Evolutionary conservation across 495 filamentous ascomycete species (phyloP).

Genomic region (Penicillium soppii): DNA sequence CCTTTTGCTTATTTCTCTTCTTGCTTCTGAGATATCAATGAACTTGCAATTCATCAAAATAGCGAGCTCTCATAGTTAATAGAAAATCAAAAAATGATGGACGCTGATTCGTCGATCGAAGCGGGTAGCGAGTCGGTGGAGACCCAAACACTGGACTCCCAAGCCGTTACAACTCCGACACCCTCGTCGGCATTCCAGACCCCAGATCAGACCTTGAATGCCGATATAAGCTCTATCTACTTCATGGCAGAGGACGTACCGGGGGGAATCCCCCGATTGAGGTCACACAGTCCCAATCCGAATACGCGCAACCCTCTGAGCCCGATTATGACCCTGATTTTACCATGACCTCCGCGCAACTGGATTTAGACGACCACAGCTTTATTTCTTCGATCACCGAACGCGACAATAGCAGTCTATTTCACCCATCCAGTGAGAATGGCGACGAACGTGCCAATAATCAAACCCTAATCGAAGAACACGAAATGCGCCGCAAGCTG

Average conservation of each 20-base stretch:
- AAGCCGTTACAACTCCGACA: slow-evolving; percentile 30
- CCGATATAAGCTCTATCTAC: slow-evolving; percentile 32
- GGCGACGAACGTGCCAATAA: slow-evolving; percentile 43
- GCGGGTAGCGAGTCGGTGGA: slow-evolving; percentile 31
- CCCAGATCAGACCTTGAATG: slow-evolving; percentile 38
- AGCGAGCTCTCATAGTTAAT: too few species aligned
- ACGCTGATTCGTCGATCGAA: slow-evolving; percentile 17
- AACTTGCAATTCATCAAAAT: too few species aligned
- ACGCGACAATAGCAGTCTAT: slow-evolving; percentile 38
- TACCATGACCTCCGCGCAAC: slow-evolving; percentile 6
- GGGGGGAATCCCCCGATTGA: slow-evolving; percentile 25
- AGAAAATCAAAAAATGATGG: too few species aligned
- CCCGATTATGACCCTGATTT: slow-evolving; percentile 16
- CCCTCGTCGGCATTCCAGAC: slow-evolving; percentile 33
- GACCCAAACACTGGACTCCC: slow-evolving; percentile 35
- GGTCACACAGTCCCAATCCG: slow-evolving; percentile 11
- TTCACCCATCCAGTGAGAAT: slow-evolving; percentile 38
- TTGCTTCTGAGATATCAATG: too few species aligned
- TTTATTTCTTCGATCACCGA: slow-evolving; percentile 40
- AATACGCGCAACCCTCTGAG: slow-evolving; percentile 16
- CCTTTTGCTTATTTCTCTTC: too few species aligned
- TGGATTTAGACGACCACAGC: slow-evolving; percentile 21
- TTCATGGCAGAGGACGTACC: slow-evolving; percentile 40
- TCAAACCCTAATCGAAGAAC: slow-evolving; percentile 58
- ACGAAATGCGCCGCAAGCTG: slow-evolving; percentile 66